Percentiles rank a stretch among this genome's conserved stretches.
Conservation (phyloP, 1,284 basidiomycete genomes). For the Malassezia dermatis region DNA sequence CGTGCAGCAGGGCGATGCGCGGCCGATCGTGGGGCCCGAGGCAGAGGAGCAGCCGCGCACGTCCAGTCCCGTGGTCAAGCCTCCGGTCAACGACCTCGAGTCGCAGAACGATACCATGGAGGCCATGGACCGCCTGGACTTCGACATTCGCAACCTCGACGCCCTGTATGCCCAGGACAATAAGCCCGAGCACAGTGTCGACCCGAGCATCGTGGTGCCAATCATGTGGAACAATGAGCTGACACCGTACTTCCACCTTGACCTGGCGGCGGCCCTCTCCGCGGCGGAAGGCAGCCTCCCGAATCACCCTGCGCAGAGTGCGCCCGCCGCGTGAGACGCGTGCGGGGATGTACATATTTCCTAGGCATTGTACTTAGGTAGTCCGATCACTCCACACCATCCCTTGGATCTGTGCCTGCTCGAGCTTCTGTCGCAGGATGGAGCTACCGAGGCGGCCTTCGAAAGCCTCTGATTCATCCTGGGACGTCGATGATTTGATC, state of each 20-base stretch:
- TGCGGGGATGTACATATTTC: background rate
- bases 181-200: background rate
- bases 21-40: background rate
- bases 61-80: background rate
- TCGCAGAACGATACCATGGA: background rate
- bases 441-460: background rate
- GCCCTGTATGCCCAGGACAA: conserved; percentile 7
- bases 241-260: conserved; percentile 80
- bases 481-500: background rate
- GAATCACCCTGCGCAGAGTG: background rate
- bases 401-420: background rate
- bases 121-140: conserved; percentile 2
- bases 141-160: conserved; percentile 5
- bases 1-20: conserved; percentile 59
- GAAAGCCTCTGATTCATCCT: background rate
- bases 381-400: background rate
- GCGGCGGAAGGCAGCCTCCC: conserved; percentile 4
- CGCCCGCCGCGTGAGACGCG: background rate
- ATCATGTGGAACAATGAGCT: conserved; percentile 48
- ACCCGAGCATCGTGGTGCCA: conserved; percentile 28
- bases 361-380: background rate
- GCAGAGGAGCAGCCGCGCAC: background rate
- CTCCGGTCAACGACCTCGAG: background rate
- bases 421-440: background rate
- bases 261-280: conserved; percentile 60